A percentile compares a stretch with the other conserved stretches of the same genome.
These are phyloP conservation scores for Paraphaeosphaeria minitans DNA, from an alignment of 2,329 filamentous ascomycete species.

Conservation along the genomic window DNA sequence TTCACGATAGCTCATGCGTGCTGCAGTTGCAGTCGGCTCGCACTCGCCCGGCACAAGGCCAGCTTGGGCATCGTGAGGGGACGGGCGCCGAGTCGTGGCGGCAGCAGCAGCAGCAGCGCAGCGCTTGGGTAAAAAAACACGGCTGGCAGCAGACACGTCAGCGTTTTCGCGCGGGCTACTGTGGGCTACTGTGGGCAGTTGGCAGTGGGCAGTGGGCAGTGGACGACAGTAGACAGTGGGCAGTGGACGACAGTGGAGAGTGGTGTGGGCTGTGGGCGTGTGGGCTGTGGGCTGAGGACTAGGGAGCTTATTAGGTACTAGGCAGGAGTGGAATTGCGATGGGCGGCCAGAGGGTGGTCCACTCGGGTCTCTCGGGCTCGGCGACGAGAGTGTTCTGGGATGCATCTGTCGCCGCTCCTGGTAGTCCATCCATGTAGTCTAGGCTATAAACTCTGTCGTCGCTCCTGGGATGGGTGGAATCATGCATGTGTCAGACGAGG, in stretches of 20 bases:
- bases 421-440: too few species aligned
- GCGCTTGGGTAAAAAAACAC: neutral
- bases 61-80: neutral
- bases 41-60: neutral
- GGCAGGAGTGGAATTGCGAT: neutral
- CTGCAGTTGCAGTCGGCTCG: constrained; percentile 1
- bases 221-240: too few species aligned
- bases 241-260: too few species aligned
- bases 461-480: constrained; percentile 14
- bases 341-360: neutral
- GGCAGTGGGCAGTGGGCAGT: too few species aligned
- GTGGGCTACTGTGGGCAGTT: too few species aligned
- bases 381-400: too few species aligned
- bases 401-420: neutral
- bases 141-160: neutral
- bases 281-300: neutral
- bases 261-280: too few species aligned
- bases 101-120: constrained; percentile 4
- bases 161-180: too few species aligned
- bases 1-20: constrained; percentile 37
- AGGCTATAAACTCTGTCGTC: too few species aligned
- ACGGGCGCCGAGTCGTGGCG: constrained; percentile 4
- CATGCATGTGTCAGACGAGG: constrained; percentile 23
- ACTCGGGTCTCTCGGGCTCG: constrained; percentile 2
- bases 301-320: neutral